Conservation (phyloP, 345 rosid genomes). For the Microthlaspi erraticum region DNA sequence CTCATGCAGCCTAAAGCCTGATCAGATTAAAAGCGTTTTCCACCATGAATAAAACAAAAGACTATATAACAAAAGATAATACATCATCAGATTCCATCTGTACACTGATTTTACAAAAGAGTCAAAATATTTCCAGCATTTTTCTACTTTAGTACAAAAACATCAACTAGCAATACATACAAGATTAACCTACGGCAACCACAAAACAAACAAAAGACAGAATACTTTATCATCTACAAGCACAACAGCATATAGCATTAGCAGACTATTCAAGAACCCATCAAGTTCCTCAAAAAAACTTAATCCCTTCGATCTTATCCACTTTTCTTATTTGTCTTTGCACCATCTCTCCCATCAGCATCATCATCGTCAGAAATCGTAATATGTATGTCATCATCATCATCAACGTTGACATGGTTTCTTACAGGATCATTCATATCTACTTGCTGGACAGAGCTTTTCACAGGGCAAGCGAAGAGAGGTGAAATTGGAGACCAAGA, state of each 20-base stretch:
- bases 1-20: neutral
- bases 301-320: slow-evolving; percentile 67
- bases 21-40: neutral
- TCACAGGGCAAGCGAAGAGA: slow-evolving; percentile 52
- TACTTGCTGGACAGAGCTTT: slow-evolving; percentile 13
- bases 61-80: slow-evolving; percentile 3
- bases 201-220: slow-evolving; percentile 28
- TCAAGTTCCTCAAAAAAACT: slow-evolving; percentile 80
- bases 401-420: slow-evolving; percentile 34
- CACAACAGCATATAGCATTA: slow-evolving; percentile 64
- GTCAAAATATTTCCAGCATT: slow-evolving; percentile 13
- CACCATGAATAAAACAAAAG: neutral
- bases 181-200: slow-evolving; percentile 28
- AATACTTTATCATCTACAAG: slow-evolving; percentile 57
- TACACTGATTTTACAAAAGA: slow-evolving; percentile 17
- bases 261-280: slow-evolving; percentile 76
- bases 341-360: slow-evolving; percentile 52
- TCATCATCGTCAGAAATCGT: slow-evolving; percentile 46
- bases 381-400: slow-evolving; percentile 27
- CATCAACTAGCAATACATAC: slow-evolving; percentile 41
- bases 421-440: slow-evolving; percentile 24
- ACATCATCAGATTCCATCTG: slow-evolving; percentile 30
- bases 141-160: slow-evolving; percentile 26
- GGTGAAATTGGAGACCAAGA: slow-evolving; percentile 72
- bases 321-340: slow-evolving; percentile 50